Percentiles rank a stretch among this genome's conserved stretches.
phyloP scores from a whole-genome alignment of 768 basidiomycete species.

The Trametes coccinea region DNA sequence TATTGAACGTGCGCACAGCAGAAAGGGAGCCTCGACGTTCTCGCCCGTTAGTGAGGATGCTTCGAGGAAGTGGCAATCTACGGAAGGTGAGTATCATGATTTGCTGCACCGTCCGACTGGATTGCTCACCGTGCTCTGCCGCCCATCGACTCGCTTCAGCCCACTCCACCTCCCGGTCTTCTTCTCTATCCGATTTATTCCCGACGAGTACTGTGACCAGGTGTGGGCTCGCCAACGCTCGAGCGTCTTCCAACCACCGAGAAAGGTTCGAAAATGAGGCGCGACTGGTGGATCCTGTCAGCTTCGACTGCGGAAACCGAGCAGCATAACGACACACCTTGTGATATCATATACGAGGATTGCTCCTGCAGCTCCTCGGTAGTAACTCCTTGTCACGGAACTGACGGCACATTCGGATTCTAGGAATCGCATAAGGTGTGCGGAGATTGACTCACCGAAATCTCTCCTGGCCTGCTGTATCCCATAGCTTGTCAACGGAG shows the following conservation, averaged over 20 bases:
- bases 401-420: conserved; percentile 37
- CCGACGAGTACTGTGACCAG: conserved; percentile 90
- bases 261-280: conserved; percentile 82
- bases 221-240: conserved; percentile 90
- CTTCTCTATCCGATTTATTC: conserved; percentile 93
- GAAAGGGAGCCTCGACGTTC: conserved; percentile 93
- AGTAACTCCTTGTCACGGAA: conserved; percentile 93
- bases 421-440: conserved; percentile 15
- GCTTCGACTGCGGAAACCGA: conserved; percentile 15
- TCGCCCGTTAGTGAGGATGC: conserved; percentile 90
- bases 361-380: conserved; percentile 90
- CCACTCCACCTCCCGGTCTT: conserved; percentile 94
- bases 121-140: conserved; percentile 79
- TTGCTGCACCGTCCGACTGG: background rate
- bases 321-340: conserved; percentile 50
- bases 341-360: conserved; percentile 95
- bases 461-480: conserved; percentile 95
- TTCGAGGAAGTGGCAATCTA: conserved; percentile 93
- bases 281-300: conserved; percentile 52
- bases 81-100: conserved; percentile 11
- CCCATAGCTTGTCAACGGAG: conserved; percentile 74
- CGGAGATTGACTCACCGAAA: conserved; percentile 59
- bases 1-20: conserved; percentile 83
- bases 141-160: conserved; percentile 95
- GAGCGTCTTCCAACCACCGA: conserved; percentile 91